Percentiles rank a stretch among this genome's conserved stretches.
Evolutionary conservation across 2,329 filamentous ascomycete genomes (phyloP).

Genomic region (Fusarium chuoi): DNA sequence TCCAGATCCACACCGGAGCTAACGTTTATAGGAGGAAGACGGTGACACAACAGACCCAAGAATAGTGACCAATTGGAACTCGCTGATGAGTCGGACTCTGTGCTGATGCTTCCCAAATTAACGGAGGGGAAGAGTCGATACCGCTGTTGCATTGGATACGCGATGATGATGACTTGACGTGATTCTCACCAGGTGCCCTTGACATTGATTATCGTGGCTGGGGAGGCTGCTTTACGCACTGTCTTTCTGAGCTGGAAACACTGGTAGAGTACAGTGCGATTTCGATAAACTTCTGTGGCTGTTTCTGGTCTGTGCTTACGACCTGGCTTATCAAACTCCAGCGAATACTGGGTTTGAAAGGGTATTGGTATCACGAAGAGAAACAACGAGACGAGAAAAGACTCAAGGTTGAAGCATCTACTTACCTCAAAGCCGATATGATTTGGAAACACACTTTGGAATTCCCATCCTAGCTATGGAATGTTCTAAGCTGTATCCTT

Average conservation of each 20-base stretch:
- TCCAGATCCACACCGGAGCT: constrained; percentile 6
- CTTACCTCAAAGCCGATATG: not conserved
- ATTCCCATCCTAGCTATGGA: not conserved
- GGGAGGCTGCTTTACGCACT: not conserved
- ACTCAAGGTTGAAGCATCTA: not conserved
- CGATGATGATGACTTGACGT: constrained; percentile 34
- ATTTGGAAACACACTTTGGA: not conserved
- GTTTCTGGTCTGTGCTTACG: not conserved
- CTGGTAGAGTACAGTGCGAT: not conserved
- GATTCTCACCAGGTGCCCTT: constrained; percentile 18
- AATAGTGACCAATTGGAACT: not conserved
- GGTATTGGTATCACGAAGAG: not conserved
- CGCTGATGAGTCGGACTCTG: not conserved
- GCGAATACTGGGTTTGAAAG: not conserved
- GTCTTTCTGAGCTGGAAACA: not conserved
- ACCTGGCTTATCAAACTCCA: not conserved
- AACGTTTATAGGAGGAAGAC: not conserved
- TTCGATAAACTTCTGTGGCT: not conserved
- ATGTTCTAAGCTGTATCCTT: not conserved
- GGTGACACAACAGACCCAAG: not conserved
- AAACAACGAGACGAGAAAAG: not conserved
- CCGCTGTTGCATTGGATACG: constrained; percentile 3
- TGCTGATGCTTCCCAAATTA: not conserved
- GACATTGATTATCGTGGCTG: constrained; percentile 15
- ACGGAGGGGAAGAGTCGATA: not conserved